Conservation (phyloP, 805 yeast species). For the Wickerhamiella domercqiae region DNA sequence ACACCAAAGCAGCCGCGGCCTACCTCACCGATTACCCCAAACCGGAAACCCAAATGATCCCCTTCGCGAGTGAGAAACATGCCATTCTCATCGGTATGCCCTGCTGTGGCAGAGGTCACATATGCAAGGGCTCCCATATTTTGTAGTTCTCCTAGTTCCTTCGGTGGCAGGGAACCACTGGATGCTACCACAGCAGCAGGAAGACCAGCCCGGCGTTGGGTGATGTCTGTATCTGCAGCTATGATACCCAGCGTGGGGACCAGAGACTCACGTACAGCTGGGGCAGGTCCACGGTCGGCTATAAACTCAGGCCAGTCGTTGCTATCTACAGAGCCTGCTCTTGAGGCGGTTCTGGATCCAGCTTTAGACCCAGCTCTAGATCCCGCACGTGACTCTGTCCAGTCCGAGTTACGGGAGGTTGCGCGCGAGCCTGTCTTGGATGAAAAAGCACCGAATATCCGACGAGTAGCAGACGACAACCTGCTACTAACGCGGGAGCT, state of each 20-base stretch:
- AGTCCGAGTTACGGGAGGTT: neutral
- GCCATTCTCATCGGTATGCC: constrained; percentile 36
- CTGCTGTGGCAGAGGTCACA: constrained; percentile 15
- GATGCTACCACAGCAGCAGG: too few species aligned
- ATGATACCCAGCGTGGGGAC: too few species aligned
- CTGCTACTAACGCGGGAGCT: neutral
- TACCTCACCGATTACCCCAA: constrained; percentile 40
- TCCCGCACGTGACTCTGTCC: neutral
- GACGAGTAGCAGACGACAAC: neutral
- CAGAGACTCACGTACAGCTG: neutral
- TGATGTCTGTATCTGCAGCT: too few species aligned
- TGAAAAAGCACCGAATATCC: neutral
- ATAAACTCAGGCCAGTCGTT: neutral
- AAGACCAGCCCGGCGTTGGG: too few species aligned
- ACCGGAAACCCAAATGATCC: constrained; percentile 67
- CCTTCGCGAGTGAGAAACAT: constrained; percentile 40
- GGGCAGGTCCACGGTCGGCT: neutral
- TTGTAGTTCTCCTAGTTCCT: too few species aligned
- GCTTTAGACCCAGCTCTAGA: neutral
- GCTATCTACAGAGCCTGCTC: neutral
- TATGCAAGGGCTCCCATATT: too few species aligned
- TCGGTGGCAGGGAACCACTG: too few species aligned
- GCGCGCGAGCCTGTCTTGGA: neutral
- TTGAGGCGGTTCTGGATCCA: too few species aligned
- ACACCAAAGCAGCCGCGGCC: constrained; percentile 80